Evolutionary conservation across 257 asterid species (phyloP).

Genomic region (Lavandula angustifolia): DNA sequence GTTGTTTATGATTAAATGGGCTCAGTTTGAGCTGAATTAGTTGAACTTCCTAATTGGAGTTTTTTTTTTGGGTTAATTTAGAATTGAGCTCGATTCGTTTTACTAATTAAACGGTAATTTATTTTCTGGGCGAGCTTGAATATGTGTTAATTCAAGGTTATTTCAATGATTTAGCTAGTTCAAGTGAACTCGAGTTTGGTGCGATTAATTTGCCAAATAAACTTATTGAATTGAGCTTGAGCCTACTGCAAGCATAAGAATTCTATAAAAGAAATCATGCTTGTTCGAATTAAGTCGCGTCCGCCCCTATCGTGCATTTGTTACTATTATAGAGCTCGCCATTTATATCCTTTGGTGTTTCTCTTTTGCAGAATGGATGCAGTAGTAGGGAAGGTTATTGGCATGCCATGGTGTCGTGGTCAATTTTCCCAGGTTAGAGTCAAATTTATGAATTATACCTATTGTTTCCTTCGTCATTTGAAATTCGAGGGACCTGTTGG

Average conservation of each 20-base stretch:
- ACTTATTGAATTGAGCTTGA: too few species aligned
- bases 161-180: too few species aligned
- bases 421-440: constrained; percentile 46
- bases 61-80: too few species aligned
- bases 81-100: neutral
- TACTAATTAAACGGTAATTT: neutral
- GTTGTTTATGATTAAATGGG: neutral
- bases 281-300: too few species aligned
- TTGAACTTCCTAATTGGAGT: too few species aligned
- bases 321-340: neutral
- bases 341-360: neutral
- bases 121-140: too few species aligned
- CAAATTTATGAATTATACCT: neutral
- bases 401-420: constrained; percentile 44
- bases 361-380: constrained; percentile 43
- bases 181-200: too few species aligned
- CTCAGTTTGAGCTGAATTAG: too few species aligned
- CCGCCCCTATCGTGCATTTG: neutral
- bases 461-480: constrained; percentile 17
- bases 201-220: too few species aligned
- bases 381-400: constrained; percentile 39
- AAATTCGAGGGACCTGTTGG: constrained; percentile 29
- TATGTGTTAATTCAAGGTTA: too few species aligned
- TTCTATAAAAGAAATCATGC: too few species aligned
- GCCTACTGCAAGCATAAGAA: neutral